Evolutionary conservation across 345 rosid species (phyloP), one percentile per base, ranked within the genome.

Genomic region (Dipteronia sinensis): DNA sequence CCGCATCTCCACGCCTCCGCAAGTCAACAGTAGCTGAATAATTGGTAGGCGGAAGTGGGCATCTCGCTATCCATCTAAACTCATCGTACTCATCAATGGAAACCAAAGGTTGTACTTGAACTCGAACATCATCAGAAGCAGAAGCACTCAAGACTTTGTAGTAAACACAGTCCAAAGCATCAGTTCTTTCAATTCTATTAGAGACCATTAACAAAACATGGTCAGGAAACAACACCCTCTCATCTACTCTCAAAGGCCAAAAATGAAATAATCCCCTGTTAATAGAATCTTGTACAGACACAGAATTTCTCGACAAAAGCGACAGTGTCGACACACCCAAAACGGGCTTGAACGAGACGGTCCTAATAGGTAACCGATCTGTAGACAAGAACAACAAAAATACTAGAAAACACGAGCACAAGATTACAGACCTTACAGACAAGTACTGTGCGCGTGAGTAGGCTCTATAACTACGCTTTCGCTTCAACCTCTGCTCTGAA

Each of bases 151-250:
- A 49, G 27, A 46, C 27, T 67, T 58, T 70, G 69, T 78, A 81
- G 74, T 94, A 97, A 63, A 93, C 89, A 77, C 99, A 97, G 34
- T 89, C 87, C 66, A 94, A 65, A 10, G 76, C 76, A 25, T 77
- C 87, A 59, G 63, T 22, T 13, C 16, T 67, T 25, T 72, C 72
- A 31, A 89, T 71, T 77, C 78, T 80, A 8, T 7, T 72, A 4
- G 97, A 81, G 0, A 89, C 83, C 78, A 94, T 80, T 15, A 97
- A 82, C 76, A 97, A 63, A n/a, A 91, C 34, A 58, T 94, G 97
- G 85, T 94, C 98, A 1, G 97, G 98, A 47, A 96, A 88, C 79
- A 88, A 80, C n/a, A 94, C 91, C 77, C 89, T 84, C 78, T 81
- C 94, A 61, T 90, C 89, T 17, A 96, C 82, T 0, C 78, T 78